Evolutionary conservation across 73 alveolate genomes (phyloP).

Genomic region (Stentor coeruleus): DNA sequence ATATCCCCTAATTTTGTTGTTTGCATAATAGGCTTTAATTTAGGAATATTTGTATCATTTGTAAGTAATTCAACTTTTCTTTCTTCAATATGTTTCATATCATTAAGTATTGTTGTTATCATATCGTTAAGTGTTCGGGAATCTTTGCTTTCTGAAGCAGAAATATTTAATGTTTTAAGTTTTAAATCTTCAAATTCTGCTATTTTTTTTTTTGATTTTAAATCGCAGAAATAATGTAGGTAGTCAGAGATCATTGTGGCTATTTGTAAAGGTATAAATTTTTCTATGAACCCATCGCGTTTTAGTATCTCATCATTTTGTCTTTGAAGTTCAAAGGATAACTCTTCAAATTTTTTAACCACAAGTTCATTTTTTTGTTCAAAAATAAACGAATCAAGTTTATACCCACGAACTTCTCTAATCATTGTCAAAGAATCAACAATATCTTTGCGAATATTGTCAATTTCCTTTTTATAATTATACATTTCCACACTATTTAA

Average conservation of each 20-base stretch:
- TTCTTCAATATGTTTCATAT: not conserved
- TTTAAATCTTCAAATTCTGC: conserved; percentile 5
- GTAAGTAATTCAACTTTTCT: not conserved
- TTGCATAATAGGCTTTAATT: not conserved
- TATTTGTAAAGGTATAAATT: not conserved
- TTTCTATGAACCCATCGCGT: not conserved
- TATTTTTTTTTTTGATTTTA: not conserved
- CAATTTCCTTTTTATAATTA: not conserved
- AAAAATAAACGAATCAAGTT: not conserved
- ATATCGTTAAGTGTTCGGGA: not conserved
- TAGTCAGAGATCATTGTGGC: not conserved
- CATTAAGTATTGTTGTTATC: not conserved
- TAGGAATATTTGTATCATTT: not conserved
- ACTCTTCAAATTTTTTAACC: not conserved
- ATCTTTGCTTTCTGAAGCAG: not conserved
- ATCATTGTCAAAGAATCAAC: not conserved
- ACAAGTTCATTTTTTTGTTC: not conserved
- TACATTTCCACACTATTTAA: not conserved
- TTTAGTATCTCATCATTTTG: not conserved
- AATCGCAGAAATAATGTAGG: not conserved
- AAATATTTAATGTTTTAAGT: not conserved
- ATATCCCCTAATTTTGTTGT: not conserved
- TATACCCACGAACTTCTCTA: not conserved
- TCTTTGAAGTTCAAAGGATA: not conserved
- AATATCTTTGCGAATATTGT: not conserved